A percentile compares a stretch with the other conserved stretches of the same genome.
Evolutionary conservation across 1,284 basidiomycete genomes (phyloP).

Genomic region (Marasmius oreades): DNA sequence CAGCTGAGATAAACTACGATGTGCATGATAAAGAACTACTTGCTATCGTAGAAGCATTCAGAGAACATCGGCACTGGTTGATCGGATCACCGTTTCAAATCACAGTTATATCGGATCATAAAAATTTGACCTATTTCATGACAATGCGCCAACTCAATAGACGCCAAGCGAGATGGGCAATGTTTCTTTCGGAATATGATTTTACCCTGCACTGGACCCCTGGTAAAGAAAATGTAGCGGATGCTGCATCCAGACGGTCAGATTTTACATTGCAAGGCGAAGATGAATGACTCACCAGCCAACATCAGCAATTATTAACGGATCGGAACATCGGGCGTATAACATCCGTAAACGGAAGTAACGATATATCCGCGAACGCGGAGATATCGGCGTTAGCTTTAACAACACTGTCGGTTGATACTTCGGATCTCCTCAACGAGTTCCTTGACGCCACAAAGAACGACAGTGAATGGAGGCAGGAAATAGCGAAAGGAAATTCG

Average conservation of each 20-base stretch:
- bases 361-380: background rate
- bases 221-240: conserved; percentile 28
- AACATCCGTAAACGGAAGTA: background rate
- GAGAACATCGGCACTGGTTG: background rate
- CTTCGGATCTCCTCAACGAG: background rate
- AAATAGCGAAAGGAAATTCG: background rate
- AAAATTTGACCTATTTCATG: conserved; percentile 5
- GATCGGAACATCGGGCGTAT: background rate
- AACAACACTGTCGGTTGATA: background rate
- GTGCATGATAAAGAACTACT: background rate
- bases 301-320: background rate
- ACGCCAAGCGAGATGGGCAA: conserved; percentile 32
- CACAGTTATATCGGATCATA: too few species aligned
- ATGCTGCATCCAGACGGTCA: conserved; percentile 20
- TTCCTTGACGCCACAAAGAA: background rate
- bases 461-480: background rate
- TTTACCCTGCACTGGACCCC: conserved; percentile 26
- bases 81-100: background rate
- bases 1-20: too few species aligned
- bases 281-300: background rate
- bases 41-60: background rate
- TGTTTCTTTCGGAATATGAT: conserved; percentile 15
- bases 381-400: background rate
- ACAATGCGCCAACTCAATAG: conserved; percentile 23
- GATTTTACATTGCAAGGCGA: background rate